Evolutionary conservation across 2,329 filamentous ascomycete genomes (phyloP).

Genomic region (Cercospora sesami): DNA sequence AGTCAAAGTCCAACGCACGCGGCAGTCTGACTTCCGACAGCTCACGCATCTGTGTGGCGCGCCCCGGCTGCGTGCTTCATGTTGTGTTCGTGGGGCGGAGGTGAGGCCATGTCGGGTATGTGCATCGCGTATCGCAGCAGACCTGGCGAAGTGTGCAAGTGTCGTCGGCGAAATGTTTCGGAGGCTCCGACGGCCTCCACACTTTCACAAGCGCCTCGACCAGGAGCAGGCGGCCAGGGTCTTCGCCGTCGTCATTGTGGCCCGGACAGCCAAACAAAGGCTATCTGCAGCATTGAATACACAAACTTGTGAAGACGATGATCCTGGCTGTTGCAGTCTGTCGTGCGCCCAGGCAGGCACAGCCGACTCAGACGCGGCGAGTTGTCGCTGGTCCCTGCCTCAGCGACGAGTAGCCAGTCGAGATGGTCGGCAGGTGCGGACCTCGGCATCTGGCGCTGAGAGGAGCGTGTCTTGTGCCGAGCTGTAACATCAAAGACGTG

Average conservation of each 20-base stretch:
- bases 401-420: neutral
- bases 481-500: conserved; percentile 1
- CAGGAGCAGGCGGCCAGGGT: neutral
- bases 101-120: neutral
- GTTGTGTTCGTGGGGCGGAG: neutral
- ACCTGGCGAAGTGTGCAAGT: neutral
- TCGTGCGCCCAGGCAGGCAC: neutral
- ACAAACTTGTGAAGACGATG: neutral
- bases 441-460: neutral
- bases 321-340: neutral
- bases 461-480: neutral
- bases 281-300: neutral
- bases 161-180: neutral
- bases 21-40: neutral
- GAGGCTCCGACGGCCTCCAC: neutral
- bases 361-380: conserved; percentile 2
- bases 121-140: neutral
- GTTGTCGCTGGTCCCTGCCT: neutral
- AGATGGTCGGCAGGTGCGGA: neutral
- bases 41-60: neutral
- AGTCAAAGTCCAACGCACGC: too few relatives aligned
- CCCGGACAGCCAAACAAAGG: neutral
- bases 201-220: conserved; percentile 1
- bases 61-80: neutral
- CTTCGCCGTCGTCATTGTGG: neutral